phyloP scores from a whole-genome alignment of 1,284 basidiomycete genomes.

The Malassezia nana region DNA sequence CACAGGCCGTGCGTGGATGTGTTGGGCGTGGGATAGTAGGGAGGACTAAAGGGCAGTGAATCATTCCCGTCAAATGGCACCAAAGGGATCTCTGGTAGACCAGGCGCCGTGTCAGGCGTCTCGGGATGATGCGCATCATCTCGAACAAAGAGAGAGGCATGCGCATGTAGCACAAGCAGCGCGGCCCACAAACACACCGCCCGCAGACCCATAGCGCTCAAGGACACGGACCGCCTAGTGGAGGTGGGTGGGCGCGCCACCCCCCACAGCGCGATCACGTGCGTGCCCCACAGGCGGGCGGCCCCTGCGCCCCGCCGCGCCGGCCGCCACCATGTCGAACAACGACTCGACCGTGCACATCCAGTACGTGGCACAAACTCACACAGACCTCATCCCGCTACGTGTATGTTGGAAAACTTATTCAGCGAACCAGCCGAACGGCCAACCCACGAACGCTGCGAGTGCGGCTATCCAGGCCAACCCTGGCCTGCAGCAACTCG shows the following conservation, averaged over 20 bases:
- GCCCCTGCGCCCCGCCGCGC: neutral
- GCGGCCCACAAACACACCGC: neutral
- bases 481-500: slow-evolving; percentile 13
- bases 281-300: neutral
- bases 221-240: too few relatives aligned
- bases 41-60: slow-evolving; percentile 28
- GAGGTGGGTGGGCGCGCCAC: too few relatives aligned
- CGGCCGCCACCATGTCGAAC: neutral
- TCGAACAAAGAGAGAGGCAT: neutral
- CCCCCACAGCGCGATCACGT: too few relatives aligned
- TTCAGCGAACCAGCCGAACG: slow-evolving; percentile 6
- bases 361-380: slow-evolving; percentile 5
- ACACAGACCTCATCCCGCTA: slow-evolving; percentile 13
- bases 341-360: slow-evolving; percentile 1
- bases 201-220: neutral
- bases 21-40: slow-evolving; percentile 30
- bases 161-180: neutral
- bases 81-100: neutral
- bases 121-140: slow-evolving; percentile 4
- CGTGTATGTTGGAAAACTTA: neutral
- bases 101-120: slow-evolving; percentile 1
- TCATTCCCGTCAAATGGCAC: slow-evolving; percentile 28
- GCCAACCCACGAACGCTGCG: neutral
- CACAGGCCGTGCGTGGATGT: slow-evolving; percentile 50
- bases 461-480: neutral